These are phyloP conservation scores for Fusarium succisae DNA, from an alignment of 2,329 filamentous ascomycete species.

Conservation along the genomic window DNA sequence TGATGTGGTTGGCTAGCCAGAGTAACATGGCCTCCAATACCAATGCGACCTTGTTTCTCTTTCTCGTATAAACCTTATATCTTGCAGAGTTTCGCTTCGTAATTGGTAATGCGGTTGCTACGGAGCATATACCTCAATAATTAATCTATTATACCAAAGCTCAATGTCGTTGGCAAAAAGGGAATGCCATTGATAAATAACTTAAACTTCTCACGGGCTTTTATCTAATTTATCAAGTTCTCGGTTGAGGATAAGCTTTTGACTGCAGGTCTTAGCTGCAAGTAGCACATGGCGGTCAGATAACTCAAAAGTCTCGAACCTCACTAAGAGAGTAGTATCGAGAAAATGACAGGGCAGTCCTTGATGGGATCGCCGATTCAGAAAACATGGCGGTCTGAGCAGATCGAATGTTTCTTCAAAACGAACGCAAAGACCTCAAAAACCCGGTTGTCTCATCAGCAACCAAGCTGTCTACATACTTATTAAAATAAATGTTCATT, in stretches of 20 bases:
- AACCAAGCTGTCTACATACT: background rate
- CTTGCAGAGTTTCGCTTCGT: accelerated
- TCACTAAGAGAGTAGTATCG: background rate
- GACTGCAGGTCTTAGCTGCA: background rate
- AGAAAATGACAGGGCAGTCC: background rate
- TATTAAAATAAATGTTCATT: background rate
- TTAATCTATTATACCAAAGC: accelerated
- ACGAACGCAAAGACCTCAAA: background rate
- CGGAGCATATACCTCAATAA: too few relatives aligned
- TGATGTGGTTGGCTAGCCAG: background rate
- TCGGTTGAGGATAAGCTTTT: background rate
- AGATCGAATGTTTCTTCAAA: background rate
- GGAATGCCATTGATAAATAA: accelerated
- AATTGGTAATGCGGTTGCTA: background rate
- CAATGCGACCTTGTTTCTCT: background rate
- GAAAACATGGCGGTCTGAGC: background rate
- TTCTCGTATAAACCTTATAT: background rate
- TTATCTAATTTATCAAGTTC: background rate
- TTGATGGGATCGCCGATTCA: background rate
- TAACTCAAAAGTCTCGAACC: background rate
- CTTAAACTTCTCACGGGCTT: accelerated
- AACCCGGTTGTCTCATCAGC: too few relatives aligned
- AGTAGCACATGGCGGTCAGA: background rate
- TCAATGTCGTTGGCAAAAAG: accelerated
- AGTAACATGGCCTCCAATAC: background rate